A percentile compares a stretch with the other conserved stretches of the same genome.
phyloP scores from a whole-genome alignment of 192 early-diverging fungal species.

The Linnemannia hyalina region DNA sequence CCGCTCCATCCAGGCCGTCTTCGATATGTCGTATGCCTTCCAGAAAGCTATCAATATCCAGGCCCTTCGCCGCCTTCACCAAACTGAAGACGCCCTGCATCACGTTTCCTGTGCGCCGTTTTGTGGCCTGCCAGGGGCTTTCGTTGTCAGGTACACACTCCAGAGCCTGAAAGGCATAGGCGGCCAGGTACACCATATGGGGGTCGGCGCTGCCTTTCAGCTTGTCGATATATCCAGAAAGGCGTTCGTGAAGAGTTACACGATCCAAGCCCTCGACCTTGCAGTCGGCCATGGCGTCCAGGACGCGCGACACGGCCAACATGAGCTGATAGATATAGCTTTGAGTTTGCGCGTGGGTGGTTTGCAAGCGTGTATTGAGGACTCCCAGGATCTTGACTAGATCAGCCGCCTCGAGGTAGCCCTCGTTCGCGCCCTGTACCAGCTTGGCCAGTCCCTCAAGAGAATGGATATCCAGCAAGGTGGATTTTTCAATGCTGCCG shows the following conservation, averaged over 20 bases:
- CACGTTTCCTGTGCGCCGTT: background rate
- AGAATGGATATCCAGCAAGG: background rate
- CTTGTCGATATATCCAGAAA: background rate
- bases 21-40: background rate
- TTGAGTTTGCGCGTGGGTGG: background rate
- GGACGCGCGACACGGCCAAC: background rate
- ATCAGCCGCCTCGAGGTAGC: background rate
- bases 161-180: conserved; percentile 23
- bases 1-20: conserved; percentile 1
- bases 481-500: background rate
- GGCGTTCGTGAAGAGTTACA: conserved; percentile 6
- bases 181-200: conserved; percentile 11
- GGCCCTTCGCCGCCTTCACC: conserved; percentile 4
- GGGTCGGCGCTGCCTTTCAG: conserved; percentile 3
- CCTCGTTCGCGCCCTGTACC: background rate
- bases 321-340: conserved; percentile 11
- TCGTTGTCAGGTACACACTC: conserved; percentile 21
- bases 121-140: background rate
- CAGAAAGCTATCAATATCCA: background rate
- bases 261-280: conserved; percentile 9
- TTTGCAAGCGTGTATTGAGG: conserved; percentile 2
- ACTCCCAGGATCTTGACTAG: conserved; percentile 8
- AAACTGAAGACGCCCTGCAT: background rate
- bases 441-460: conserved; percentile 16
- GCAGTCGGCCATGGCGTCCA: conserved; percentile 20